phyloP scores from a whole-genome alignment of 2,329 filamentous ascomycete species.

The Claviceps humidiphila region DNA sequence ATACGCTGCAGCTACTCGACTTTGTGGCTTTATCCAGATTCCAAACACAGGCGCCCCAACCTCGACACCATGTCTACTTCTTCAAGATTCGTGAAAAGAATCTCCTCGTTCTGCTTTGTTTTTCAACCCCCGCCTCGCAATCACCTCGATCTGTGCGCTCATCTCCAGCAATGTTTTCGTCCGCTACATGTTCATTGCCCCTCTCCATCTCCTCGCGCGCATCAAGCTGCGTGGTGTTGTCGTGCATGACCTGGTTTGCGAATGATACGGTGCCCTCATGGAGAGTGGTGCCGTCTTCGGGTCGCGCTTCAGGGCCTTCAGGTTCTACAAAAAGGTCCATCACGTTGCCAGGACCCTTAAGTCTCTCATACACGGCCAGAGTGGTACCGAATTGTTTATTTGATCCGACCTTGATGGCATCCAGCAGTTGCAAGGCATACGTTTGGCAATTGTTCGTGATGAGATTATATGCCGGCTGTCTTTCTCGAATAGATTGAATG shows the following conservation, averaged over 20 bases:
- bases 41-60: not conserved
- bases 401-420: slow-evolving; percentile 38
- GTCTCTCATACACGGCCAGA: slow-evolving; percentile 37
- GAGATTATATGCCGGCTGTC: slow-evolving; percentile 39
- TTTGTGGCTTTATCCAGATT: too few relatives aligned
- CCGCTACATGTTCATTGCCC: slow-evolving; percentile 6
- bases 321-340: slow-evolving; percentile 32
- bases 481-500: slow-evolving; percentile 36
- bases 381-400: slow-evolving; percentile 40
- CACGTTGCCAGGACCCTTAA: slow-evolving; percentile 35
- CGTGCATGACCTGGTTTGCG: slow-evolving; percentile 40
- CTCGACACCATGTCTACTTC: not conserved
- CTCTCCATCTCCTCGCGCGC: slow-evolving; percentile 20
- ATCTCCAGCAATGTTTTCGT: slow-evolving; percentile 4
- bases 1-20: too few relatives aligned
- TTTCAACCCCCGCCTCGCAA: not conserved
- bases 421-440: slow-evolving; percentile 38
- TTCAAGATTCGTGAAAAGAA: slow-evolving; percentile 9
- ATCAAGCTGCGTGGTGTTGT: slow-evolving; percentile 39
- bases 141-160: not conserved
- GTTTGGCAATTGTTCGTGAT: slow-evolving; percentile 50
- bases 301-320: slow-evolving; percentile 13
- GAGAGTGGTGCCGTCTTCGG: slow-evolving; percentile 1
- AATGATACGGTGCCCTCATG: slow-evolving; percentile 28
- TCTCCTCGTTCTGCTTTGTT: not conserved